Evolutionary conservation across 148 eudicot genomes (phyloP), one percentile per base, ranked within the genome.

Genomic region (Persicaria tinctoria): DNA sequence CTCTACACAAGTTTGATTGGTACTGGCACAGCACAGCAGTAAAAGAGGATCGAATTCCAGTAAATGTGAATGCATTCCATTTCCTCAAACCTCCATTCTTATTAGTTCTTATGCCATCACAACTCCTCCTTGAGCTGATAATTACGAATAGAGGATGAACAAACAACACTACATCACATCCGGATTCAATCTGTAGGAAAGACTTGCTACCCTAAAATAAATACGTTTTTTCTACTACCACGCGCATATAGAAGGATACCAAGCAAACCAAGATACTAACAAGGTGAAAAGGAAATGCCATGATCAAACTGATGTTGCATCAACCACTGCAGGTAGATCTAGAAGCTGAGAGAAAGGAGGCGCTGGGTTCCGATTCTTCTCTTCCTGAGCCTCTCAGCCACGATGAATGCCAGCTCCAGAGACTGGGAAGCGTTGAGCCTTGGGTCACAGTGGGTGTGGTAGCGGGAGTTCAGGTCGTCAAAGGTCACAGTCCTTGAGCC

Each of bases 391-490:
- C 78, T 46, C 63, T 76, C 78, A 1, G 78, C 78, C 8, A 76
- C 20, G 2, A 76, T 76, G 78, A 68, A 66, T 5, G 78, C 72
- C 20, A 76, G 73, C 78, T 76, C 78, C 2, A 76, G 78, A 13
- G 78, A 66, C 72, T 76, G 78, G 44, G 78, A 76, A 38, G 73
- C 73, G n/a, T 76, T 76, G 27, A 76, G 73, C 63, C 78, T 51
- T 6, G 73, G 73, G 63, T 73, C 75, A 54, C 75, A 73, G 63
- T 73, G 75, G 20, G 86, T 84, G 82, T 84, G 86, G 78, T 84
- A 84, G 69, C 87, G 87, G 2, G 87, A 82, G 81, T 82, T 82
- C 70, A 84, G 72, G 50, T 84, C 85, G 55, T 84, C 87, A 44
- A 56, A 84, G 44, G 87, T 84, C 77, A 84, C 85, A 3, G 83